Conservation (phyloP, 2,329 filamentous ascomycete species). For the Aspergillus sp. region DNA sequence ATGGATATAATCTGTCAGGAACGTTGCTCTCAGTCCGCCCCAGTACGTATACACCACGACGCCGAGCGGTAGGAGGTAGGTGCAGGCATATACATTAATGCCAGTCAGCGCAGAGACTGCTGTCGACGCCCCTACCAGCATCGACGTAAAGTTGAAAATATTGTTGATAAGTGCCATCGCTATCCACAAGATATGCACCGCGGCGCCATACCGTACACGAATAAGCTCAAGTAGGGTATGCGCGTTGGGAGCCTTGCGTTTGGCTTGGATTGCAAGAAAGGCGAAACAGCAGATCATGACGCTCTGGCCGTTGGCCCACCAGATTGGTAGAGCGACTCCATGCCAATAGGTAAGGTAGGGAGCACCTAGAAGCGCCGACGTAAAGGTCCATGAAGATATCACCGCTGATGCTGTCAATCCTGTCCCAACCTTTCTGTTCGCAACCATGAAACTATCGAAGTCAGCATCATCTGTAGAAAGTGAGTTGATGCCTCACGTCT, state of each 20-base stretch:
- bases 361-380: background rate
- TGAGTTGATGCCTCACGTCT: slow-evolving; percentile 30
- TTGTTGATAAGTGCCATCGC: slow-evolving; percentile 44
- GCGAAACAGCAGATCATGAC: slow-evolving; percentile 45
- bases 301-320: slow-evolving; percentile 27
- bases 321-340: background rate
- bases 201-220: slow-evolving; percentile 36
- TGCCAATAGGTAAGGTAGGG: background rate
- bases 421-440: background rate
- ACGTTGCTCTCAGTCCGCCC: slow-evolving; percentile 42
- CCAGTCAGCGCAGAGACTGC: slow-evolving; percentile 43
- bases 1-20: slow-evolving; percentile 46
- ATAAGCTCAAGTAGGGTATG: slow-evolving; percentile 49
- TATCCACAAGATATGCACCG: slow-evolving; percentile 41
- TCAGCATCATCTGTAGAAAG: slow-evolving; percentile 20
- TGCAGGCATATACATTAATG: slow-evolving; percentile 45
- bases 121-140: slow-evolving; percentile 41
- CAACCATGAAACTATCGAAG: background rate
- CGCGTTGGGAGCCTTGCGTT: slow-evolving; percentile 40
- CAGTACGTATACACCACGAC: slow-evolving; percentile 43
- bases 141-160: slow-evolving; percentile 41
- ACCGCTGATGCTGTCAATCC: slow-evolving; percentile 1
- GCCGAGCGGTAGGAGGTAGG: slow-evolving; percentile 42
- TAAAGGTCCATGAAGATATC: slow-evolving; percentile 1
- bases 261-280: slow-evolving; percentile 45